phyloP scores from a whole-genome alignment of 208 protist species.

The Crithidia sp. region DNA sequence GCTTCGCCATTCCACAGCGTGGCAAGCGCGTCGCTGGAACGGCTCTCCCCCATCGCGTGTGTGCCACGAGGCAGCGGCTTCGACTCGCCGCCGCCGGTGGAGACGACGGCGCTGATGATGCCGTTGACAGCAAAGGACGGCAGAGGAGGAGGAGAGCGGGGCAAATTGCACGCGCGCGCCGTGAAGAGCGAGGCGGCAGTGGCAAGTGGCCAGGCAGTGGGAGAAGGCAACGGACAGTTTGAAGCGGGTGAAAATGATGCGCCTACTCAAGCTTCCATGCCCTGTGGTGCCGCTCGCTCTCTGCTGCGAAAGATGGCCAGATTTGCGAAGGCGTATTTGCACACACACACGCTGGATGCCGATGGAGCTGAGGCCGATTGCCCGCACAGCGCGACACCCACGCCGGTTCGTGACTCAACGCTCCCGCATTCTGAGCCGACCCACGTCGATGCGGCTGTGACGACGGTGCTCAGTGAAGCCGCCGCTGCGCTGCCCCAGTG shows the following conservation, averaged over 20 bases:
- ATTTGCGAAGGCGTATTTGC: neutral
- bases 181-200: neutral
- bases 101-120: constrained; percentile 6
- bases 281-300: too few relatives aligned
- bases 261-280: too few relatives aligned
- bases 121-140: neutral
- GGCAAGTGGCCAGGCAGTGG: neutral
- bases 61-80: neutral
- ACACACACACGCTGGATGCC: neutral
- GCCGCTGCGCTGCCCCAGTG: neutral
- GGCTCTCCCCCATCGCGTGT: neutral
- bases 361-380: neutral
- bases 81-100: neutral
- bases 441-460: neutral
- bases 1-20: neutral
- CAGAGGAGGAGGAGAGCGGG: neutral
- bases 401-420: neutral
- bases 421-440: too few relatives aligned
- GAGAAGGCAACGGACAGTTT: neutral
- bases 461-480: neutral
- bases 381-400: neutral
- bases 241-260: neutral
- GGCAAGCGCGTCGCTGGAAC: neutral
- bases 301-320: neutral
- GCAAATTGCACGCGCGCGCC: neutral